Evolutionary conservation across 2,329 filamentous ascomycete species (phyloP).

Genomic region (Botrytis sinoallii): DNA sequence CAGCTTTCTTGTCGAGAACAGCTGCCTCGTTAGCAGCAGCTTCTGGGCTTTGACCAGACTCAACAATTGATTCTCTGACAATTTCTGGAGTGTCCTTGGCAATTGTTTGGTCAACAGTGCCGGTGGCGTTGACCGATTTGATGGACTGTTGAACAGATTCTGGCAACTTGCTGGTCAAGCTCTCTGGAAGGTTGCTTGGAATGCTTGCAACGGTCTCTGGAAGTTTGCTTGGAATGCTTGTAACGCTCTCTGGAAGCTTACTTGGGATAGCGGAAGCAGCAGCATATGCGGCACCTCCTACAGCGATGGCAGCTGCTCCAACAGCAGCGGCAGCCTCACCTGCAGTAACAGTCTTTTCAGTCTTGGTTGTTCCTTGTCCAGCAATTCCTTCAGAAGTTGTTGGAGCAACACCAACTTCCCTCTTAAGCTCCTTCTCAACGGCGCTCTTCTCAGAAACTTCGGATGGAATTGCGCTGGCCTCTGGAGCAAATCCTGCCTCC

Average conservation of each 20-base stretch:
- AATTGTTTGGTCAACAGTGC: conserved; percentile 41
- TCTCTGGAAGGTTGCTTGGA: conserved; percentile 51
- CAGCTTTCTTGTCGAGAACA: conserved; percentile 70
- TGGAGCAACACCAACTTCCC: conserved; percentile 60
- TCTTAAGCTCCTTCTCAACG: conserved; percentile 68
- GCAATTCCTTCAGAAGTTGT: conserved; percentile 56
- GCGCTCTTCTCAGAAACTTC: conserved; percentile 69
- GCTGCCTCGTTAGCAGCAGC: conserved; percentile 65
- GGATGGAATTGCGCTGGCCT: conserved; percentile 62
- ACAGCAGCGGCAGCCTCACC: conserved; percentile 44
- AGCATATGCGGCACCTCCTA: conserved; percentile 44
- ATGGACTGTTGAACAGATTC: conserved; percentile 52
- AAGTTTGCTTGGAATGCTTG: conserved; percentile 48
- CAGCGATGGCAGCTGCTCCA: conserved; percentile 45
- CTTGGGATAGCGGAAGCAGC: conserved; percentile 47
- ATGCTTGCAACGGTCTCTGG: conserved; percentile 45
- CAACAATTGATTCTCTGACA: conserved; percentile 56
- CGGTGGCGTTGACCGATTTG: conserved; percentile 44
- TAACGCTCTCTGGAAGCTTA: conserved; percentile 49
- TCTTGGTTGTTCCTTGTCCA: conserved; percentile 52
- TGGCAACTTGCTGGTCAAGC: conserved; percentile 51
- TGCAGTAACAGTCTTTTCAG: conserved; percentile 45
- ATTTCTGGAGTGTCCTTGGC: conserved; percentile 52
- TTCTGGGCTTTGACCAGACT: conserved; percentile 63
- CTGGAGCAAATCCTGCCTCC: conserved; percentile 60